Conservation (phyloP, 371 early-diverging fungal species). For the Lichtheimia ornata region DNA sequence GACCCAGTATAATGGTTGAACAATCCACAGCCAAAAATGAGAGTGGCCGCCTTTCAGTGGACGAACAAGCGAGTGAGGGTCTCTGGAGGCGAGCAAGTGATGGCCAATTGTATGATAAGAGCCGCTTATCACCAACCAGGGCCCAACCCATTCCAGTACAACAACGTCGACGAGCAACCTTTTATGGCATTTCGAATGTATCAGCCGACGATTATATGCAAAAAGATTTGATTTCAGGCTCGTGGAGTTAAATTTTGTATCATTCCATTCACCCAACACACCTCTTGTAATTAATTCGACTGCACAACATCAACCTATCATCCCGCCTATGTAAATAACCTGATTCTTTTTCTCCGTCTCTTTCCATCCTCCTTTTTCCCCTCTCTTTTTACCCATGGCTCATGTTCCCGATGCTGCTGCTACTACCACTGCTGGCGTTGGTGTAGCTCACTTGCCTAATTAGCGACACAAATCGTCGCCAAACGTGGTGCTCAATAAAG, state of each 20-base stretch:
- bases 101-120: too few species aligned
- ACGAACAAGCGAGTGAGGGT: too few species aligned
- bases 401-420: conserved; percentile 3
- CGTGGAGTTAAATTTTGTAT: conserved; percentile 22
- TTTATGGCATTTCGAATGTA: conserved; percentile 29
- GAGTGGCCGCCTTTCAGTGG: too few species aligned
- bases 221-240: conserved; percentile 32
- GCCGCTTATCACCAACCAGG: neutral
- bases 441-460: conserved; percentile 97
- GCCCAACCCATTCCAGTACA: conserved; percentile 9
- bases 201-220: conserved; percentile 40
- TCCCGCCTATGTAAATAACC: conserved; percentile 25
- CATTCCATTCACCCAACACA: neutral
- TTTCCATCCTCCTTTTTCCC: conserved; percentile 4
- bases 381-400: conserved; percentile 9
- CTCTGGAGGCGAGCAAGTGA: too few species aligned
- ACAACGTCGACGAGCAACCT: neutral
- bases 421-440: conserved; percentile 66
- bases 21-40: too few species aligned
- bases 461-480: conserved; percentile 94
- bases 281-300: conserved; percentile 1
- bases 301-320: conserved; percentile 35
- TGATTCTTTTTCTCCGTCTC: neutral
- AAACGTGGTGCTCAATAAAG: conserved; percentile 70
- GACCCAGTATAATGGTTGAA: neutral